Percentiles rank a stretch among this genome's conserved stretches.
phyloP scores from a whole-genome alignment of 768 basidiomycete species.

The Boletus sp. region DNA sequence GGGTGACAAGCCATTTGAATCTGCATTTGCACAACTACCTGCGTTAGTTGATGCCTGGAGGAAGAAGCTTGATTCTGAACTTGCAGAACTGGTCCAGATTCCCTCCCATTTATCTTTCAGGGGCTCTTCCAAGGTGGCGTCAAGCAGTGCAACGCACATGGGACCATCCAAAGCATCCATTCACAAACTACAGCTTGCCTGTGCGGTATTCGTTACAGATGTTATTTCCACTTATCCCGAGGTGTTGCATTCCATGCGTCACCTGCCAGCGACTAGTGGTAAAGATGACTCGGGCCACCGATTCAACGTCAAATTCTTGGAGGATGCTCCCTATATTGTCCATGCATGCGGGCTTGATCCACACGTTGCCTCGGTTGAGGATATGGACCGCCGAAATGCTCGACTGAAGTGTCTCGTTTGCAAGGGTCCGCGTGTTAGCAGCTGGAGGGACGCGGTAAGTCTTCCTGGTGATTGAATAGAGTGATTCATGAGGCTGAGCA shows the following conservation, averaged over 20 bases:
- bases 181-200: background rate
- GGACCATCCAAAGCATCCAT: background rate
- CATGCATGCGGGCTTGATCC: background rate
- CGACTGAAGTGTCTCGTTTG: background rate
- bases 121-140: background rate
- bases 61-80: background rate
- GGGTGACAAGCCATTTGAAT: background rate
- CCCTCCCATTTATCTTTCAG: background rate
- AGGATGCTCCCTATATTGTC: background rate
- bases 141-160: background rate
- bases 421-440: background rate
- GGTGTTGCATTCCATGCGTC: background rate
- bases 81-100: background rate
- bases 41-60: background rate
- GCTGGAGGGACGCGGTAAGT: slow-evolving; percentile 4
- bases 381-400: slow-evolving; percentile 1
- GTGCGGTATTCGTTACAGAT: background rate
- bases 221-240: background rate
- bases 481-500: background rate
- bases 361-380: background rate
- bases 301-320: background rate
- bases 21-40: slow-evolving; percentile 4
- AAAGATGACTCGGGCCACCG: no score
- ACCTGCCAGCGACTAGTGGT: no score
- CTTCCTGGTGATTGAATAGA: background rate